Percentiles rank a stretch among this genome's conserved stretches.
These are phyloP conservation scores for Myxozyma kluyveri DNA, from an alignment of 805 yeast species.

Conservation along the genomic window DNA sequence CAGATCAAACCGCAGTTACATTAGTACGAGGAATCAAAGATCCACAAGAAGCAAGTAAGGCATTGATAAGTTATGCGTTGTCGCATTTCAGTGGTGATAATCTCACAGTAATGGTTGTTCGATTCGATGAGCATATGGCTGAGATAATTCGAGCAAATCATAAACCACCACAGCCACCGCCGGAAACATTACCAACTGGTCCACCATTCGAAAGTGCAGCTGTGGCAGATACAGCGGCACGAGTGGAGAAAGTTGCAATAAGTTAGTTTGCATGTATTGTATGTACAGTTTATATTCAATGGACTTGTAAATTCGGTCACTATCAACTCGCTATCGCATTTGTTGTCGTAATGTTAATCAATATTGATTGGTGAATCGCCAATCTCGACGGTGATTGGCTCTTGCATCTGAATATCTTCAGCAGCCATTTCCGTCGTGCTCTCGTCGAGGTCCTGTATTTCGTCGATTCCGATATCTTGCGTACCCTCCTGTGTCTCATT, in stretches of 20 bases:
- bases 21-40: slow-evolving; percentile 53
- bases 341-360: background rate
- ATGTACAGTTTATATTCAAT: background rate
- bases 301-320: background rate
- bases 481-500: no score
- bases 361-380: background rate
- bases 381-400: no score
- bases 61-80: slow-evolving; percentile 51
- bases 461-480: background rate
- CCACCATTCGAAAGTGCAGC: background rate
- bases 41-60: slow-evolving; percentile 30
- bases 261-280: background rate
- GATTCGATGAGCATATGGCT: slow-evolving; percentile 19
- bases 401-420: no score
- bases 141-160: slow-evolving; percentile 18
- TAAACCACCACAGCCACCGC: slow-evolving; percentile 2
- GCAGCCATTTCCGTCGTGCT: no score
- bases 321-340: background rate
- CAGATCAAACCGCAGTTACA: slow-evolving; percentile 80
- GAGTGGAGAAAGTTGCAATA: slow-evolving; percentile 2
- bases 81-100: slow-evolving; percentile 82
- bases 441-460: background rate
- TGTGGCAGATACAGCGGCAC: slow-evolving; percentile 4
- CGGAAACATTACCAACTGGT: background rate
- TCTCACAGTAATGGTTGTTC: slow-evolving; percentile 86